Evolutionary conservation across 768 basidiomycete genomes (phyloP), one percentile per base, ranked within the genome.

Genomic region (Russula compacta): DNA sequence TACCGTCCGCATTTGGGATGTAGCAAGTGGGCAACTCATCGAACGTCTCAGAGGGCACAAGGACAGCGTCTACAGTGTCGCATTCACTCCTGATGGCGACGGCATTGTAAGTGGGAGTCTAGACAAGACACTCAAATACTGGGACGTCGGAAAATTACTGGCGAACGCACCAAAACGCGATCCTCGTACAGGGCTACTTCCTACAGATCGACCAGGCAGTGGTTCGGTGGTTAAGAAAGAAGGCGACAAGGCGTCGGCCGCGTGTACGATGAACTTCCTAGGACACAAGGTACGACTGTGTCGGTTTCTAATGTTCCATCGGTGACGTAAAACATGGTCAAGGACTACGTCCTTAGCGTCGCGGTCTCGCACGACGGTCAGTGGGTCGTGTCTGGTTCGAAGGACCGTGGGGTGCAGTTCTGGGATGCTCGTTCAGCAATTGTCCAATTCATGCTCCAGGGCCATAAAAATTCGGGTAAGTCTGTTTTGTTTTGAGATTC

Each of bases 351-450:
- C 60, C 77, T 88, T 53, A 83, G 82, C 49, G 85, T 86, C 49
- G 84, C 84, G 19, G 90, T 94, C 51, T 92, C 91, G 49, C 88
- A 92, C 64, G 95, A 98, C 72, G 92, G 91, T 4, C 84, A 90
- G 66, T 88, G 93, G 90, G 87, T 98, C 67, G 95, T 97, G 11
- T 94, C 92, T 11, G 95, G 97, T 54, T 87, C 85, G 39, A 98
- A 98, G 75, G 97, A 99, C 71, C 88, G 97, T 12, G 89, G 92
- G 0, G 94, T 99, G 58, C 92, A 95, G 72, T 93, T 95, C 71
- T 92, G 90, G 86, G 91, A 95, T 70, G 83, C 90, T 55, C 79
- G 82, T 64, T 80, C 80, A 12, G 86, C 83, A 43, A 81, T 84
- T 44, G 87, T 93, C 68, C 95, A 98, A 72, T 87, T 91, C 69